Base-by-base conservation (phyloP, 2,329 filamentous ascomycete genomes). In the Diplodia corticola region DNA sequence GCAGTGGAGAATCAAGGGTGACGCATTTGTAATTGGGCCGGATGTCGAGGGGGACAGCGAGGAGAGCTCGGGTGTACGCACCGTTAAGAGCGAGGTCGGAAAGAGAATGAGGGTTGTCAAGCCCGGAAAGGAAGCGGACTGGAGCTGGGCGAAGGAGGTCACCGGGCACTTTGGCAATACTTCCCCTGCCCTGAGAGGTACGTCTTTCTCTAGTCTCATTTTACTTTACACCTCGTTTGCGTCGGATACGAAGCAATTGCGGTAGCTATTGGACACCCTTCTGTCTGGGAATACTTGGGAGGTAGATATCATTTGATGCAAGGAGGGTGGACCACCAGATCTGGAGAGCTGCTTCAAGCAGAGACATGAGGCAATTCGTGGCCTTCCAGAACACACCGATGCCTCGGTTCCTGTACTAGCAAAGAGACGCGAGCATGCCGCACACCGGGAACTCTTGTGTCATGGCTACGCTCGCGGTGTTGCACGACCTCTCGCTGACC, bases 111-210 rank as follows among this genome's bases (percentile, higher is more conserved):
- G 88, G 68, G 76, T 83, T 61, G 79, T 83, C 6, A 76, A 79
- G 55, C 78, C 80, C 67, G 72, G 73, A 1, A 79, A 79, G 13
- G 78, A 80, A 50, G 76, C 75, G 17, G 78, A 81, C 1, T 97
- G 93, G 92, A 90, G 86, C 70, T 97, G 92, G 89, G 80, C 81
- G 54, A 89, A 83, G 69, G 93, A 97, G 79, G 78, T 97, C 44
- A 93, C 91, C 60, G 91, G 87, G 57, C 91, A 95, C 76, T 98
- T 97, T 85, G 94, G 92, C 22, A 97, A 97, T 77, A 79, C 95
- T 71, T 89, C 86, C 70, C 94, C 94, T 6, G 81, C 83, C 0
- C 92, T 97, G 88, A 85, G 93, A 80, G 86, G 87, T 87, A 75
- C 60, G 77, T 76, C 12, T 22, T 59, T 30, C 60, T 54, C 12